Percentiles rank a stretch among this genome's conserved stretches.
phyloP scores from a whole-genome alignment of 1,284 basidiomycete species.

The Malassezia vespertilionis region DNA sequence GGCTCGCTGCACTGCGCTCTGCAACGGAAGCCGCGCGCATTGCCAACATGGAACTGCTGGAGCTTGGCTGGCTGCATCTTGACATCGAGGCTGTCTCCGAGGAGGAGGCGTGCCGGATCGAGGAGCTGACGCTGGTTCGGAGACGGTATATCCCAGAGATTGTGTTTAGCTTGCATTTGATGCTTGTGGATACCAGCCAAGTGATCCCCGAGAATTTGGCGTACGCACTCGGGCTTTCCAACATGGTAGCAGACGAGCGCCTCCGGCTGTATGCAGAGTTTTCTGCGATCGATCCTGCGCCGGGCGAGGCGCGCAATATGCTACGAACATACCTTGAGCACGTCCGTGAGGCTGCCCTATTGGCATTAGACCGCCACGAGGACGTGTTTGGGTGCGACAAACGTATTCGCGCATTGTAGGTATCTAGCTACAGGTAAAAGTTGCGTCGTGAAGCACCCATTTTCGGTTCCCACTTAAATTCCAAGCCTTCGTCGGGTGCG shows the following conservation, averaged over 20 bases:
- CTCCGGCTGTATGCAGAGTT: constrained; percentile 82
- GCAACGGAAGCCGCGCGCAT: constrained; percentile 49
- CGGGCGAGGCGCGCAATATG: constrained; percentile 16
- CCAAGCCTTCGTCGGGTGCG: constrained; percentile 29
- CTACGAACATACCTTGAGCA: constrained; percentile 35
- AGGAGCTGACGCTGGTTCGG: constrained; percentile 67
- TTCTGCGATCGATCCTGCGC: constrained; percentile 51
- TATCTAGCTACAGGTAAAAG: constrained; percentile 29
- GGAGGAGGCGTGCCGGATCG: constrained; percentile 54
- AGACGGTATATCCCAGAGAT: constrained; percentile 84
- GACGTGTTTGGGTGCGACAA: constrained; percentile 11
- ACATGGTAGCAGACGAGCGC: constrained; percentile 75
- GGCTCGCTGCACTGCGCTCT: constrained; percentile 21
- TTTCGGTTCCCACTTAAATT: constrained; percentile 45
- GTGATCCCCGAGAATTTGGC: constrained; percentile 66
- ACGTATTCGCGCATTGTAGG: background rate
- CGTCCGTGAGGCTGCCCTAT: constrained; percentile 32
- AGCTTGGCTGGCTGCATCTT: constrained; percentile 52
- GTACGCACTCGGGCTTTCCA: constrained; percentile 64
- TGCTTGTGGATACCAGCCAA: constrained; percentile 59
- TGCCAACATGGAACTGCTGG: constrained; percentile 49
- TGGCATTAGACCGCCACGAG: constrained; percentile 14
- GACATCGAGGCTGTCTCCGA: constrained; percentile 21
- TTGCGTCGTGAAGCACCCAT: constrained; percentile 35
- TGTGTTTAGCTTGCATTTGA: constrained; percentile 68